Conservation (phyloP, 73 alveolate genomes). For the Breviolum minutum region DNA sequence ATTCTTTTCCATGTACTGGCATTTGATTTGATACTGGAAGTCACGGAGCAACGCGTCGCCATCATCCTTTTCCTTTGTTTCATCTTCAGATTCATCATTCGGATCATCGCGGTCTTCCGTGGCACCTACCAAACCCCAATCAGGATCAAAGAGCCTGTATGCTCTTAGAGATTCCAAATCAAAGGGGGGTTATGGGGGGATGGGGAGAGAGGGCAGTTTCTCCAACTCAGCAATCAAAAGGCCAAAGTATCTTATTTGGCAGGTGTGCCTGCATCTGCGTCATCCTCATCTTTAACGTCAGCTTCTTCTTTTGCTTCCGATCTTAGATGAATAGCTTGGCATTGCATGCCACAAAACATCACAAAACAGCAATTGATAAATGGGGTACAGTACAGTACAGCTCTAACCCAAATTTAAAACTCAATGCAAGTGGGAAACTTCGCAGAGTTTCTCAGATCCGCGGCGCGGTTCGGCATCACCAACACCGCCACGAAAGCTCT, state of each 20-base stretch:
- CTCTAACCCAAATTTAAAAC: not conserved
- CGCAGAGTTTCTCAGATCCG: not conserved
- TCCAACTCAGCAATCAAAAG: too few relatives aligned
- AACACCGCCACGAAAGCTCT: not conserved
- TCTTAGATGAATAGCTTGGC: not conserved
- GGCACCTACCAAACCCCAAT: too few relatives aligned
- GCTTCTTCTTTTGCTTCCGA: not conserved
- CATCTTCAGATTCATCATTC: not conserved
- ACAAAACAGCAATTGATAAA: too few relatives aligned
- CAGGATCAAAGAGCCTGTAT: too few relatives aligned
- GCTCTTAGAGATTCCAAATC: too few relatives aligned
- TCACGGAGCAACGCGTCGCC: not conserved
- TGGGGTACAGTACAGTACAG: too few relatives aligned
- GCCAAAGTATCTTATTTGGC: too few relatives aligned
- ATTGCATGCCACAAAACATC: not conserved
- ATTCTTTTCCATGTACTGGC: conserved; percentile 3
- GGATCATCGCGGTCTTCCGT: not conserved
- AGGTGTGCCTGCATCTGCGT: too few relatives aligned
- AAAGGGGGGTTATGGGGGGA: too few relatives aligned
- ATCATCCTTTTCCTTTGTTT: not conserved
- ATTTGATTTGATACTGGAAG: conserved; percentile 11
- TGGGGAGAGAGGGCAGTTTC: too few relatives aligned
- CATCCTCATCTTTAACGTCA: not conserved
- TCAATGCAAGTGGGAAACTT: not conserved
- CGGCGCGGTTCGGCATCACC: conserved; percentile 19